Evolutionary conservation across 108 stramenopile genomes (phyloP), one percentile per base, ranked within the genome.

Genomic region (Aurantiochytrium sp.): DNA sequence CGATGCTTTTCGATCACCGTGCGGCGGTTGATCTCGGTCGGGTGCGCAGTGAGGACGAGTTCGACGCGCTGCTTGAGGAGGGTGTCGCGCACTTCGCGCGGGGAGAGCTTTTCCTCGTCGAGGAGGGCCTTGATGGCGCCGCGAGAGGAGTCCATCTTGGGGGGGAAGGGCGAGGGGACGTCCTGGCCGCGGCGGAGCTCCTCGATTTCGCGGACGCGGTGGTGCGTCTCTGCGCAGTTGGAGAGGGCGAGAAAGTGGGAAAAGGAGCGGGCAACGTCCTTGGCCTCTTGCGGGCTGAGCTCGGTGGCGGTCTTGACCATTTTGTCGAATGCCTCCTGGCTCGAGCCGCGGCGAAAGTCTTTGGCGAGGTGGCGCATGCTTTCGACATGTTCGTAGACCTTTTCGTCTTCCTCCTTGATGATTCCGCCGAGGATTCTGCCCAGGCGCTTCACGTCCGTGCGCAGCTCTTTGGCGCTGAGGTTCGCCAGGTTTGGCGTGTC

Each of bases 41-140:
- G 98, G 91, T 98, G 98, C 21, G 98, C 98, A 59, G 98, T 98
- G 87, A 98, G 92, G 19, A 98, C 97, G 87, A 98, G 94, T 94
- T 98, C 97, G 43, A 96, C 95, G 90, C 95, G 96, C 93, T 98
- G 97, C 60, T 73, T 93, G 72, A 91, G 88, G n/a, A 98, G 89
- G 89, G 95, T 94, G n/a, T 96, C 90, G 88, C 91, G 94, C 76
- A 98, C 96, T 92, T 96, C 90, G 42, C 97, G 93, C 5, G 88
- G 59, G 14, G 94, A 90, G 43, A 92, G 91, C 23, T 90, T 59
- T 16, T 93, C 91, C 35, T 91, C 88, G 45, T 94, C 89, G 14
- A 93, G 53, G 25, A 93, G 90, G 19, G 44, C 60, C 45, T 90
- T 71, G 59, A 93, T 92, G 28, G 89, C 88, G 35, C 93, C 93